Percentiles rank a stretch among this genome's conserved stretches.
Conservation (phyloP, 176 grass and related monocot species). For the Eleusine coracana region DNA sequence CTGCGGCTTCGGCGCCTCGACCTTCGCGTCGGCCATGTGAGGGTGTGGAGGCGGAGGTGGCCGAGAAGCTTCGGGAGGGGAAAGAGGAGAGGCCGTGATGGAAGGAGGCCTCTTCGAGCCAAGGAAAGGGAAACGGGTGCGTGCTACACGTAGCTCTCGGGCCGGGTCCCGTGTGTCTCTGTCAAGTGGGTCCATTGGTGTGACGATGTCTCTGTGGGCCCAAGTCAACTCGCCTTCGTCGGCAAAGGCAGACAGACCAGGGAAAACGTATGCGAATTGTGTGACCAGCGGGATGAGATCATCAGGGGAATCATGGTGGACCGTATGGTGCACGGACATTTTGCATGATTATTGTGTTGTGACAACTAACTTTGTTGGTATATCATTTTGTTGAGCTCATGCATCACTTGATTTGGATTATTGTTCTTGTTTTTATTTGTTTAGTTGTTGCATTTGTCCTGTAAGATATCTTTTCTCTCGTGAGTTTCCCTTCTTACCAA, state of each 20-base stretch:
- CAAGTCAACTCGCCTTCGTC: not conserved
- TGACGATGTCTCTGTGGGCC: not conserved
- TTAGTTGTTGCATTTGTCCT: too few relatives aligned
- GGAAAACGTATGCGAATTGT: not conserved
- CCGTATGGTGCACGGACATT: not conserved
- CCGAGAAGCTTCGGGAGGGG: constrained; percentile 7
- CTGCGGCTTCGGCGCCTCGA: constrained; percentile 36
- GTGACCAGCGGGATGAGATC: not conserved
- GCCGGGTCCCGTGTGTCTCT: not conserved
- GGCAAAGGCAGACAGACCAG: not conserved
- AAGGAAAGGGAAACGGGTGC: not conserved
- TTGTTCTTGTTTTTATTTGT: too few relatives aligned
- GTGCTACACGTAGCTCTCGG: constrained; percentile 23
- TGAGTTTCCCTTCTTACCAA: too few relatives aligned
- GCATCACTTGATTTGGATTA: too few relatives aligned
- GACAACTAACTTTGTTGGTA: too few relatives aligned
- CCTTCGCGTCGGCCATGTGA: constrained; percentile 55
- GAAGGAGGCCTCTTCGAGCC: not conserved
- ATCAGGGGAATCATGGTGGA: not conserved
- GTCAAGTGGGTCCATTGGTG: not conserved
- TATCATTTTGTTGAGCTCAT: not conserved
- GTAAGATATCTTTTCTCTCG: too few relatives aligned
- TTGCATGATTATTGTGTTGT: not conserved
- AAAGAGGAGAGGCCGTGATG: not conserved
- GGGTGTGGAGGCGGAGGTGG: constrained; percentile 1